Evolutionary conservation across 805 yeast genomes (phyloP).

Genomic region (Hanseniaspora pseudoguilliermondii): DNA sequence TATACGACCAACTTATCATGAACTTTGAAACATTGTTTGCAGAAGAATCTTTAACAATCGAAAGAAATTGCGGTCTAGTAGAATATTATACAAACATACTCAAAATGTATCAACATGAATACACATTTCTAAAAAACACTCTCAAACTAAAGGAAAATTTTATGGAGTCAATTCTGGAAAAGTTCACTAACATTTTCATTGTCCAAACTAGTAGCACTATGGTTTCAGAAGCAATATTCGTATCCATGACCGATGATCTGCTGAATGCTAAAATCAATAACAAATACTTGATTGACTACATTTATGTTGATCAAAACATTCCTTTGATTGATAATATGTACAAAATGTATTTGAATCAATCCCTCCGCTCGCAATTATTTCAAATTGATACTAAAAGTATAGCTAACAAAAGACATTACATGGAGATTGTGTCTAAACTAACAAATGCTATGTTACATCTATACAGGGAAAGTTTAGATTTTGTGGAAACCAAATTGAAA

Average conservation of each 20-base stretch:
- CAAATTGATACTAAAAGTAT: background rate
- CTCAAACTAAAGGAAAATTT: background rate
- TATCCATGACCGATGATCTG: background rate
- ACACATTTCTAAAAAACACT: background rate
- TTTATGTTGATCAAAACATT: background rate
- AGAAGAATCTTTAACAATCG: background rate
- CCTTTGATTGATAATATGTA: background rate
- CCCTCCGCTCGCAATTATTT: background rate
- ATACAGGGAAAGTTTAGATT: background rate
- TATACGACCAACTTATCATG: background rate
- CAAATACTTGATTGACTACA: conserved; percentile 1
- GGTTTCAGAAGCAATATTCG: background rate
- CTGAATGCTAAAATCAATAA: background rate
- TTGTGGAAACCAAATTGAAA: background rate
- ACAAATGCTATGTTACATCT: background rate
- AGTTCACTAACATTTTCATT: background rate
- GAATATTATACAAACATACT: background rate
- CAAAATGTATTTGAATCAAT: background rate
- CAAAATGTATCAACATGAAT: background rate
- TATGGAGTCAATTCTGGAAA: background rate
- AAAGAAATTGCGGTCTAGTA: background rate
- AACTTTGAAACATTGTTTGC: background rate
- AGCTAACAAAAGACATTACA: background rate
- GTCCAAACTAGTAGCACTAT: background rate
- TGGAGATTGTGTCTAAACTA: background rate